Evolutionary conservation across 177 flowering plant species (phyloP).

Genomic region (Vitis hybrid): DNA sequence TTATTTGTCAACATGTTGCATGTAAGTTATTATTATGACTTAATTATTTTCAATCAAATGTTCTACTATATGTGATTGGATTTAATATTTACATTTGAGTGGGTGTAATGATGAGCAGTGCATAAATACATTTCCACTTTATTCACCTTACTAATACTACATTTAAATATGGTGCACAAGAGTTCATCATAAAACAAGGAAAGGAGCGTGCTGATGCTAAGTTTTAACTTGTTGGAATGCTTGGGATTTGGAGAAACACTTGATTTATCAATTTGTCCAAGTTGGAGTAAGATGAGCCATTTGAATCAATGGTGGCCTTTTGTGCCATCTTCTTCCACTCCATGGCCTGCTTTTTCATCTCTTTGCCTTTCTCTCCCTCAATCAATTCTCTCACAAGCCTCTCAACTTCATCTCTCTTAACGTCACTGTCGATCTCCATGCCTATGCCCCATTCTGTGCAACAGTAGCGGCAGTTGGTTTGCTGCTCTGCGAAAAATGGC

Average conservation of each 20-base stretch:
- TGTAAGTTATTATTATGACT: too few relatives aligned
- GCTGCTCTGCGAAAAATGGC: slow-evolving; percentile 74
- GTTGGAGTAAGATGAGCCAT: slow-evolving; percentile 41
- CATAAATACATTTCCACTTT: too few relatives aligned
- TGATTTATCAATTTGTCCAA: slow-evolving; percentile 28
- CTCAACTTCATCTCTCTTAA: slow-evolving; percentile 43
- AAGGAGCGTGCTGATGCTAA: neutral
- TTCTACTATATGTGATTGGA: too few relatives aligned
- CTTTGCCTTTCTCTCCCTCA: slow-evolving; percentile 48
- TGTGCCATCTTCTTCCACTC: slow-evolving; percentile 40
- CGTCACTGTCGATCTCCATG: slow-evolving; percentile 47
- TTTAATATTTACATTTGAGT: too few relatives aligned
- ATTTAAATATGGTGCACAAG: too few relatives aligned
- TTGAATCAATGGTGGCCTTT: slow-evolving; percentile 19
- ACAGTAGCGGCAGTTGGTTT: slow-evolving; percentile 44
- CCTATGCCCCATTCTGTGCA: slow-evolving; percentile 54
- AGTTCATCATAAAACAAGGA: too few relatives aligned
- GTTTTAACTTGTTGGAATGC: too few relatives aligned
- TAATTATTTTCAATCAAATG: too few relatives aligned
- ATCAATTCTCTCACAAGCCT: slow-evolving; percentile 48
- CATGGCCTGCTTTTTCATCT: slow-evolving; percentile 40
- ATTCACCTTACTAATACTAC: too few relatives aligned
- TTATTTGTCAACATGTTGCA: too few relatives aligned
- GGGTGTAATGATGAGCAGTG: too few relatives aligned
- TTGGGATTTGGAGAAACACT: slow-evolving; percentile 11